phyloP scores from a whole-genome alignment of 1,284 basidiomycete species.

The Cerrena zonata region DNA sequence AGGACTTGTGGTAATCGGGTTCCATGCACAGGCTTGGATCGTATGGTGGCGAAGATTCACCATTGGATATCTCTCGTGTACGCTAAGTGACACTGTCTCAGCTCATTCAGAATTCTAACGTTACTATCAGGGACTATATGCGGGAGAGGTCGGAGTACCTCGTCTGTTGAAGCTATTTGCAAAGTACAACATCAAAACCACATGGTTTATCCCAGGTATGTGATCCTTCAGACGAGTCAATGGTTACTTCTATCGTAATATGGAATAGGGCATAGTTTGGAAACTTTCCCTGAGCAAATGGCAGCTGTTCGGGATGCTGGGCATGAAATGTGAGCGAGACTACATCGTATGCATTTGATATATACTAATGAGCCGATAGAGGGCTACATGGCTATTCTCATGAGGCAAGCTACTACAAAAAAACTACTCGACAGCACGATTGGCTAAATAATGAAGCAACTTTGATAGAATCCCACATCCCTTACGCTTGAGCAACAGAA shows the following conservation, averaged over 20 bases:
- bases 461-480: slow-evolving; percentile 56
- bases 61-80: slow-evolving; percentile 58
- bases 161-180: slow-evolving; percentile 67
- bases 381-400: slow-evolving; percentile 75
- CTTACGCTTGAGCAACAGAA: slow-evolving; percentile 66
- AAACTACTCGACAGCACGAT: background rate
- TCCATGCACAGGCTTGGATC: slow-evolving; percentile 50
- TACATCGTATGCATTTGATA: background rate
- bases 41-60: slow-evolving; percentile 64
- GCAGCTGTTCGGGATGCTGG: slow-evolving; percentile 62
- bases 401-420: slow-evolving; percentile 38
- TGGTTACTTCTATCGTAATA: no score
- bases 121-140: slow-evolving; percentile 53
- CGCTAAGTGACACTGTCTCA: background rate
- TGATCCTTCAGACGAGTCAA: background rate
- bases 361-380: slow-evolving; percentile 23
- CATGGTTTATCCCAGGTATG: slow-evolving; percentile 69
- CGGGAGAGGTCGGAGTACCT: slow-evolving; percentile 68
- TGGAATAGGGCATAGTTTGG: slow-evolving; percentile 54
- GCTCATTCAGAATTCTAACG: background rate
- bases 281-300: slow-evolving; percentile 65
- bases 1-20: background rate
- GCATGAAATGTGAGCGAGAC: slow-evolving; percentile 51
- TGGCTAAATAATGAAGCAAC: background rate
- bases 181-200: slow-evolving; percentile 65